A percentile compares a stretch with the other conserved stretches of the same genome.
Evolutionary conservation across 108 stramenopile genomes (phyloP).

Genomic region (Craspedostauros australis): DNA sequence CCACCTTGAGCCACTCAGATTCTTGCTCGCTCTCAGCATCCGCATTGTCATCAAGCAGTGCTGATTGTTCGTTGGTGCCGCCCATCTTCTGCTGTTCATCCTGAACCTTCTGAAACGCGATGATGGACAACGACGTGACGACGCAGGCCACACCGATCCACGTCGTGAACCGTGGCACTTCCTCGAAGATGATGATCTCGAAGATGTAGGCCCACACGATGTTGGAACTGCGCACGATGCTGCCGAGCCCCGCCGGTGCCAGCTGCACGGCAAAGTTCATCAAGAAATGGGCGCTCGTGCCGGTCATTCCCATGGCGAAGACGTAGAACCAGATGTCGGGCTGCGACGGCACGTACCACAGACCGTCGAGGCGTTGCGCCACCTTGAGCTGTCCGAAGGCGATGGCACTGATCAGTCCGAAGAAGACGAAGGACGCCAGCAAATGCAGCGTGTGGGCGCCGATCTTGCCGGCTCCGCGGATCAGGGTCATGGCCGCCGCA

Average conservation of each 20-base stretch:
- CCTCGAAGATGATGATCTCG: constrained; percentile 7
- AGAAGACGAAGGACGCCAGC: constrained; percentile 16
- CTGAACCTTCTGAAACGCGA: background rate
- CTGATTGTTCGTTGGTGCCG: too few species aligned
- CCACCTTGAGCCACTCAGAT: too few species aligned
- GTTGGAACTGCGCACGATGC: constrained; percentile 9
- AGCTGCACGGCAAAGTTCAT: constrained; percentile 19
- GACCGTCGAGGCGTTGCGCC: background rate
- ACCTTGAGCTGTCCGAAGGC: constrained; percentile 4
- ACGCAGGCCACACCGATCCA: background rate
- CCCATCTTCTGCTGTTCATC: too few species aligned
- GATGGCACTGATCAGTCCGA: constrained; percentile 18
- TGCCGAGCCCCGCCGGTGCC: constrained; percentile 8
- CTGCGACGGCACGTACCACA: constrained; percentile 12
- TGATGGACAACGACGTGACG: background rate
- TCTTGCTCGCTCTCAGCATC: too few species aligned
- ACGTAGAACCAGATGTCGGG: constrained; percentile 4
- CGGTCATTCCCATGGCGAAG: constrained; percentile 5
- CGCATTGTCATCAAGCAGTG: too few species aligned
- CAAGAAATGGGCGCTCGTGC: constrained; percentile 14
- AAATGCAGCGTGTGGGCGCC: constrained; percentile 27
- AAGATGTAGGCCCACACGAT: constrained; percentile 16
- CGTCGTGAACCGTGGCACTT: background rate
- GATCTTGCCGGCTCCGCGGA: constrained; percentile 20
- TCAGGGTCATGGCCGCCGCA: constrained; percentile 17